Evolutionary conservation across 2,329 filamentous ascomycete genomes (phyloP), one percentile per base, ranked within the genome.

Genomic region (Alternaria rosae): DNA sequence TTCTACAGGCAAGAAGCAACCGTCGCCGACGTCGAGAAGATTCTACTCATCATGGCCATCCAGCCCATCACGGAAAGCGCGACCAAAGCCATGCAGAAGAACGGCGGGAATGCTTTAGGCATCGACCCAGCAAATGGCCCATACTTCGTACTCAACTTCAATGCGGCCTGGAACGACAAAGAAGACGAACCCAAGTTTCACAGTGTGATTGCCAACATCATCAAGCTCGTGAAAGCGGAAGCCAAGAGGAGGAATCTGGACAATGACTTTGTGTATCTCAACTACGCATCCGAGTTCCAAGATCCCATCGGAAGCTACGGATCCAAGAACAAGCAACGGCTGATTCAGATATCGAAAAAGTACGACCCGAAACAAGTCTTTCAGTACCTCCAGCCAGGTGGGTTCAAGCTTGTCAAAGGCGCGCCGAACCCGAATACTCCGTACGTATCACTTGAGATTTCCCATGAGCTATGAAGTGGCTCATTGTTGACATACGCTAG

Each of bases 291-390:
- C 44, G 69, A 74, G 61, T 79, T 73, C 53, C 81, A 84, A 63
- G 75, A 81, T 61, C 74, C 79, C 0, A 71, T 84, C 54, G 64
- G 64, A 7, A 73, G 76, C 20, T 84, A 84, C 66, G 82, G 82
- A 0, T 41, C 64, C 35, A 54, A 42, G 26, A 66, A 62, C 15
- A 64, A 62, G n/a, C n/a, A 59, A 11, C 68, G 67, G 9, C 54
- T 83, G 61, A 65, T 68, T 41, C 55, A 61, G 3, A 67, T 82
- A 13, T 74, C 74, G 8, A 65, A 60, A 17, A 76, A 73, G 59
- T 82, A 82, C 57, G 82, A 83, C 61, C 80, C 81, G 0, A 64
- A 61, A 4, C 67, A 70, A 1, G 72, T 83, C 2, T 83, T 80
- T 59, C 78, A 82, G 68, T 75, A 55, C 32, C 65, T 80, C 23